Evolutionary conservation across 2,329 filamentous ascomycete genomes (phyloP).

Genomic region (Ustulina deusta): DNA sequence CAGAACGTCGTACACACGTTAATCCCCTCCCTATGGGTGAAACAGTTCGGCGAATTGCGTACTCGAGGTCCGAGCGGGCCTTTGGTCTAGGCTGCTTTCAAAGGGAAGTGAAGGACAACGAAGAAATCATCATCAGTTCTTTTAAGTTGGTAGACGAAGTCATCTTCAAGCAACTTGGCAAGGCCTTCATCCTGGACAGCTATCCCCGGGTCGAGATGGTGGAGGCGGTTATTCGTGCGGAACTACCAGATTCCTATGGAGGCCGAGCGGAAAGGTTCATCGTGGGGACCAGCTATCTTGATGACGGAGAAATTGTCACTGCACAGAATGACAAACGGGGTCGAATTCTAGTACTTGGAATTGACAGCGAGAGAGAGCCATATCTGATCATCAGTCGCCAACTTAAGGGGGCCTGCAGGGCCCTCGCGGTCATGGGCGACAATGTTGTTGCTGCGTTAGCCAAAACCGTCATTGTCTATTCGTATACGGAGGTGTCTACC

Average conservation of each 20-base stretch:
- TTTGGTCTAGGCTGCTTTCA: slow-evolving; percentile 91
- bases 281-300: slow-evolving; percentile 86
- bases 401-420: slow-evolving; percentile 84
- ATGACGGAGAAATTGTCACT: slow-evolving; percentile 64
- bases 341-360: slow-evolving; percentile 85
- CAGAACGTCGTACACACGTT: slow-evolving; percentile 87
- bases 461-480: slow-evolving; percentile 79
- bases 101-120: slow-evolving; percentile 75
- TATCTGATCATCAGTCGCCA: slow-evolving; percentile 76
- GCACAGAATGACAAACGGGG: slow-evolving; percentile 69
- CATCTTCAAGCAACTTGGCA: slow-evolving; percentile 80
- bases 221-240: slow-evolving; percentile 83
- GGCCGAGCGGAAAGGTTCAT: slow-evolving; percentile 80
- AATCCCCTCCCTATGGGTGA: slow-evolving; percentile 82
- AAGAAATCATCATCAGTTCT: slow-evolving; percentile 81
- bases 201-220: slow-evolving; percentile 74
- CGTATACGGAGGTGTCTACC: slow-evolving; percentile 67
- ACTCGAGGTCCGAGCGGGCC: slow-evolving; percentile 80
- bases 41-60: slow-evolving; percentile 87
- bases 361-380: slow-evolving; percentile 79
- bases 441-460: slow-evolving; percentile 88
- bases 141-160: slow-evolving; percentile 93
- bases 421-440: slow-evolving; percentile 78
- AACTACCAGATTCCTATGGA: slow-evolving; percentile 71
- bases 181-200: slow-evolving; percentile 71